Evolutionary conservation across 331 rosid species (phyloP), one percentile per base, ranked within the genome.

Genomic region (Phaseolus coccineus): DNA sequence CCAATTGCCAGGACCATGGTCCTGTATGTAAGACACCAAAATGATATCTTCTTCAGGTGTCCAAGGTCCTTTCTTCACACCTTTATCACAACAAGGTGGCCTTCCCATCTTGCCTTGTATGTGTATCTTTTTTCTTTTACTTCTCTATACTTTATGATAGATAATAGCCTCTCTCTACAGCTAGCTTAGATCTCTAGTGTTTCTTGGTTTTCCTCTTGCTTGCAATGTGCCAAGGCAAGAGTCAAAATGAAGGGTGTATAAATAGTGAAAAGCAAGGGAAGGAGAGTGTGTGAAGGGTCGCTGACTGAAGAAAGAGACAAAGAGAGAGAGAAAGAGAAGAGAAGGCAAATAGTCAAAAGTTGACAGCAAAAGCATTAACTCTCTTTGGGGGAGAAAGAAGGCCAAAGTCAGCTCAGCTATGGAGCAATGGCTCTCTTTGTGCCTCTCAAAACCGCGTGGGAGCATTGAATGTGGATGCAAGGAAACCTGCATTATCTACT

Each of bases 371-470:
- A 50, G 95, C 98, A 92, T 92, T 94, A 82, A 94, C 77, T 88
- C 33, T 69, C 22, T 37, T n/a, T 69, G 25, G 27, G 66, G 44
- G 69, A 27, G 80, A 62, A 84, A 74, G 73, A 82, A 4, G 67
- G 89, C 87, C 63, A 68, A 90, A 90, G 93, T 92, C 97, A 94
- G 92, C 92, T 67, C 69, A 74, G 44, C 58, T 66, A 8, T 67
- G 57, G 78, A 74, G 77, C 83, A 37, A 75, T 71, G 64, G 51
- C 77, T 76, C 65, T 78, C 66, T 57, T 31, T 82, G 84, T 86
- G 89, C 85, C 83, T 80, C 53, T 77, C 91, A 79, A 92, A 91
- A 94, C 89, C 98, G 98, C 97, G 97, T 95, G 86, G 86, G 84
- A 68, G 89, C 91, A 90, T 91, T 93, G 71, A 93, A 90, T 91